Evolutionary conservation across 2,329 filamentous ascomycete species (phyloP), one percentile per base, ranked within the genome.

Genomic region (Fusarium graminum): DNA sequence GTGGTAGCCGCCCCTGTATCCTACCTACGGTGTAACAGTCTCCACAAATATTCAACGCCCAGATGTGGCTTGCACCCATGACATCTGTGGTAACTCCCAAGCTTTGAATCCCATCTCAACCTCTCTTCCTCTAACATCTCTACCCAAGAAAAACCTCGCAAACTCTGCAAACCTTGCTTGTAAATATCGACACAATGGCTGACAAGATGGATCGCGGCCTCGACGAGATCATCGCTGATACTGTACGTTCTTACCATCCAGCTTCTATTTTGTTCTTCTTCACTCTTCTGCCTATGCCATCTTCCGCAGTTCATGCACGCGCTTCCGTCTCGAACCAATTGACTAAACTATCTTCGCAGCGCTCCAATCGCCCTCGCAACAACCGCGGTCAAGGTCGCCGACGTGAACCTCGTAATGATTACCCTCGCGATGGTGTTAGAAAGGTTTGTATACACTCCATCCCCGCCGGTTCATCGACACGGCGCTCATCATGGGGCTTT

Each of bases 381-480:
- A 72, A 76, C 56, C 76, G 78, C 10, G 72, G 74, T 17, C 71
- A 75, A 50, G 74, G 76, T 59, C 75, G 77, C 63, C 76, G 77
- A 54, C 78, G 75, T 54, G 69, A 73, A 44, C 74, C 79, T 34
- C 78, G 79, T 54, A 76, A 76, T 39, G 78, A 82, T 36, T 90
- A 86, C 72, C 90, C 91, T 75, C 90, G 92, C 81, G 92, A 95
- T 81, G 92, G 92, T 80, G 87, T 94, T 78, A 94, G 90, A 93
- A 96, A 96, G 93, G 93, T 94, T 78, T 43, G 75, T 59, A 38
- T 17, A 44, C 47, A 45, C 46, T 49, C n/a, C 17, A 41, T 26
- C 36, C 34, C 28, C 36, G 26, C 34, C 34, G 8, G 42, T 55
- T 41, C 22, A 28, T n/a, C 39, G 43, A 17, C n/a, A 36, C 41